Evolutionary conservation across 495 filamentous ascomycete genomes (phyloP), one percentile per base, ranked within the genome.

Genomic region (Hypoxylon lenormandii): DNA sequence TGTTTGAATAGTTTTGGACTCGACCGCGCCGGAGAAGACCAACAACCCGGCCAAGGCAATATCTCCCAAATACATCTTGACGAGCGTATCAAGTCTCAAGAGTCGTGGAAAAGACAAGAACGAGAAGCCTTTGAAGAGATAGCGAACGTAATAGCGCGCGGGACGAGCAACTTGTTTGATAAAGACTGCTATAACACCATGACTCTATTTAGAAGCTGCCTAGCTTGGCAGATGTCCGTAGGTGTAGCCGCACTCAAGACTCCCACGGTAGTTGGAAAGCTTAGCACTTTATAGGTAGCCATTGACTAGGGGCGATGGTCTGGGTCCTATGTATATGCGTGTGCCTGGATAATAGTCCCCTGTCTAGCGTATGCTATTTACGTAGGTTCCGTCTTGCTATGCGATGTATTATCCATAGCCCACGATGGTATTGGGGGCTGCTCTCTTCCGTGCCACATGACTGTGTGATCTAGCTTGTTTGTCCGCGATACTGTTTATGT

Each of bases 211-310:
- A 8, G 23, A 6, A 6, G 38, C 11, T 33, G 21, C 22, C 15
- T 11, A 45, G 15, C 61, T 57, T 64, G 61, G 52, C 33, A 23
- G 33, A 45, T 12, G 48, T 51, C 8, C 10, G 12, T 21, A 16
- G 6, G 43, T 45, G 26, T 38, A 66, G 63, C 53, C 54, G 23
- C 47, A 65, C 22, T 43, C 11, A 52, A 19, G 38, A 7, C 18
- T 45, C 11, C 57, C 15, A 45, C 26, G 30, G 15, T 37, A 56
- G 26, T 28, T 43, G 46, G 62, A 26, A 38, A 38, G 45, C 63
- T 59, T 66, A 45, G 45, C 45, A 52, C 22, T 48, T 59, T 66
- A 53, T 59, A 60, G 19, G 48, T 59, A 60, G 19, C 12, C 5
- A 33, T 12, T 26, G 8, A 5, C 21, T 3, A n/a, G 46, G 16